Base-by-base conservation (phyloP, 2,329 filamentous ascomycete genomes). In the Colletotrichum lupini region DNA sequence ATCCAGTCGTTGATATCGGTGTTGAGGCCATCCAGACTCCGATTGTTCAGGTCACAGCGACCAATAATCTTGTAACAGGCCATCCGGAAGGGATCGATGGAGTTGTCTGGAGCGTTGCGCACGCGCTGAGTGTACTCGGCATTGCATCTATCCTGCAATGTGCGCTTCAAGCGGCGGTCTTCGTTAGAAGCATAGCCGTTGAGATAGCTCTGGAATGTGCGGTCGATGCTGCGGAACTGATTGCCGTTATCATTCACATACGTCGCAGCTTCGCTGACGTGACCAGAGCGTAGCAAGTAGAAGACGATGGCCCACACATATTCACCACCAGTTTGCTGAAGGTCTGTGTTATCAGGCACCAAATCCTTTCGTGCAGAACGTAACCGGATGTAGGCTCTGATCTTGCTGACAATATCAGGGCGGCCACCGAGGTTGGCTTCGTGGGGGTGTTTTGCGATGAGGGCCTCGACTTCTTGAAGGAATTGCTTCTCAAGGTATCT, bases 31-130 rank as follows among this genome's bases (percentile, higher is more conserved):
- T 92, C 90, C 35, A 93, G 82, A 76, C 87, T 90, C 75, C 92
- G 89, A 81, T 92, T 91, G 79, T 85, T 86, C 30, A 93, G 84
- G 78, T 93, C 92, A 77, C 91, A 92, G 58, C 92, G 95, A 58
- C 97, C 97, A 77, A 99, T 93, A 74, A 99, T 92, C 87, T 99
- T 98, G 88, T 98, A 98, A 82, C 97, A 98, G 60, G 96, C 95
- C 91, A 98, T 95, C 67, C 95, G 92, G 85, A 97, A 99, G 30
- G 97, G 97, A 81, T 99, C 97, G 75, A 97, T 92, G 1, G 94
- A 94, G 80, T 95, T 93, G 72, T 97, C 94, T 0, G 94, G 94
- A 0, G 94, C 94, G 78, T 97, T 94, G 76, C 94, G 92, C 30
- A 92, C 90, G 58, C 95, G 92, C 81, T 97, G 94, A 64, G 93